Conservation (phyloP, 768 basidiomycete genomes). For the Russula griseocarnosa region DNA sequence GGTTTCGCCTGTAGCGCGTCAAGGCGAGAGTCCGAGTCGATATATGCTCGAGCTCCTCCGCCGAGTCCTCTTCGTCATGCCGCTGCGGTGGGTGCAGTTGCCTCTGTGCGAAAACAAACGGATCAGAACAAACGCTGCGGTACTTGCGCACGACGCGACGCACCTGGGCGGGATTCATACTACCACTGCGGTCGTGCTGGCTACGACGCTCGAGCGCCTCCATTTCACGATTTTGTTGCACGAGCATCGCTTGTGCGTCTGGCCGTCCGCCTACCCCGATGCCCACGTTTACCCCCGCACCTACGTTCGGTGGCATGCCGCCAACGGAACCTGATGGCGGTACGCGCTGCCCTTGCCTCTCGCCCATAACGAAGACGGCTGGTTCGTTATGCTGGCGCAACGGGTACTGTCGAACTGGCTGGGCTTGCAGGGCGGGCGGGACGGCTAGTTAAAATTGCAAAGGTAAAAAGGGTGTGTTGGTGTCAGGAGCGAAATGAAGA, state of each 20-base stretch:
- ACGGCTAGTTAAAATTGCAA: slow-evolving; percentile 46
- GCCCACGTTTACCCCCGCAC: slow-evolving; percentile 6
- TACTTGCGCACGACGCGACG: not conserved
- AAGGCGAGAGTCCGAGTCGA: slow-evolving; percentile 69
- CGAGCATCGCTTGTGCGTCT: slow-evolving; percentile 59
- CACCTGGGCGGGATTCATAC: slow-evolving; percentile 29
- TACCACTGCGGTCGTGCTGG: slow-evolving; percentile 40
- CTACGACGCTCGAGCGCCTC: slow-evolving; percentile 58
- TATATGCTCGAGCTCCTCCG: slow-evolving; percentile 64
- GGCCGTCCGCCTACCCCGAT: slow-evolving; percentile 16
- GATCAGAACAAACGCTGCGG: not conserved
- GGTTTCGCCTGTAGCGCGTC: slow-evolving; percentile 72
- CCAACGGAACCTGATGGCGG: slow-evolving; percentile 11
- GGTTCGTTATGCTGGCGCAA: slow-evolving; percentile 64
- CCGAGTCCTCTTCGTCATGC: slow-evolving; percentile 28
- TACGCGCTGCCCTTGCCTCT: slow-evolving; percentile 68
- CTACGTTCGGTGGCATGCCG: slow-evolving; percentile 18
- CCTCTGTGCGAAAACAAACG: not conserved
- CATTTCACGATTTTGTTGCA: slow-evolving; percentile 70
- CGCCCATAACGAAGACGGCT: slow-evolving; percentile 64
- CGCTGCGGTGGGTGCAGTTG: slow-evolving; percentile 25
- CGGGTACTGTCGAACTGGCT: slow-evolving; percentile 68
- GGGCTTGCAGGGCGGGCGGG: slow-evolving; percentile 51
- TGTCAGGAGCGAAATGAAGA: not conserved
- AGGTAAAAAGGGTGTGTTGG: not conserved